A percentile compares a stretch with the other conserved stretches of the same genome.
phyloP scores from a whole-genome alignment of 768 basidiomycete species.

The Psilocybe azurescens region DNA sequence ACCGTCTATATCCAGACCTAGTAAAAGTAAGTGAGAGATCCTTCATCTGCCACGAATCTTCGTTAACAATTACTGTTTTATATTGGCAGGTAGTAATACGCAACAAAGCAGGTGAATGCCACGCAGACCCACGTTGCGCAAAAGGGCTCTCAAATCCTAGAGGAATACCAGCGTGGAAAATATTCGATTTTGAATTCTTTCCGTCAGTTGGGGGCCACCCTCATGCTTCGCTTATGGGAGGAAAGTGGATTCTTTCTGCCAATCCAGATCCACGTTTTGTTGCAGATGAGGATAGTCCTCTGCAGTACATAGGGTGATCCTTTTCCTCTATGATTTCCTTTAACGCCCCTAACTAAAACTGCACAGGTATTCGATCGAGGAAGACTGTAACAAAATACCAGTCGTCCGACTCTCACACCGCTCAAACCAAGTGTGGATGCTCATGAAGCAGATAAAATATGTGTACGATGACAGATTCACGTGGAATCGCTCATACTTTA shows the following conservation, averaged over 20 bases:
- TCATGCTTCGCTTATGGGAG: conserved; percentile 24
- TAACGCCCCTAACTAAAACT: conserved; percentile 1
- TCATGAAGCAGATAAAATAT: conserved; percentile 35
- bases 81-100: conserved; percentile 30
- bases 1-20: conserved; percentile 36
- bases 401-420: conserved; percentile 32
- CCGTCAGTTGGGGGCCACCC: conserved; percentile 22
- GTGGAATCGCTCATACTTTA: conserved; percentile 32
- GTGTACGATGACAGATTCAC: conserved; percentile 30
- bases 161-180: conserved; percentile 43
- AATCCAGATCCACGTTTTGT: conserved; percentile 28
- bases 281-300: conserved; percentile 19
- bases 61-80: not conserved
- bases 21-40: conserved; percentile 28
- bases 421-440: conserved; percentile 31
- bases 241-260: conserved; percentile 37
- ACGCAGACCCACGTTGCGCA: conserved; percentile 29
- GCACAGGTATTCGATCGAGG: conserved; percentile 36
- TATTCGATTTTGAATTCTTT: conserved; percentile 37
- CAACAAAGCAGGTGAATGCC: conserved; percentile 30
- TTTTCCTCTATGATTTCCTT: conserved; percentile 2
- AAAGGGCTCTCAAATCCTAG: conserved; percentile 30
- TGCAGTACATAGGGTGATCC: conserved; percentile 31
- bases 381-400: conserved; percentile 27
- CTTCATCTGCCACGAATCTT: too few relatives aligned